Evolutionary conservation across 1,284 basidiomycete species (phyloP).

Genomic region (Anthracocystis setariae): DNA sequence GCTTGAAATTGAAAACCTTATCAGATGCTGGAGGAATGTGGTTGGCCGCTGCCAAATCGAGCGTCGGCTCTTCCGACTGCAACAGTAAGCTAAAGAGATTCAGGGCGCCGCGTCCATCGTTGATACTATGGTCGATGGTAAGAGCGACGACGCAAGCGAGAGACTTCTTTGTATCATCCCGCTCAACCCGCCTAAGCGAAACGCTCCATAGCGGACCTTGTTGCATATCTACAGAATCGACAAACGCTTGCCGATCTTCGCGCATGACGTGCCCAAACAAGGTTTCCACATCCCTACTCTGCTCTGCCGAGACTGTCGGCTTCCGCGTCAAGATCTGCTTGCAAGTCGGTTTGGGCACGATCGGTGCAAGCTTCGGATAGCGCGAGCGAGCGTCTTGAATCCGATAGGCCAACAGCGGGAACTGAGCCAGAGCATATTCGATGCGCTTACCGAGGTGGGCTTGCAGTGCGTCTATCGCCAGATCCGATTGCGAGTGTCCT

Average conservation of each 20-base stretch:
- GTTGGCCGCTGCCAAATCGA: background rate
- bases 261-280: slow-evolving; percentile 4
- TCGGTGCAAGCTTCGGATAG: slow-evolving; percentile 11
- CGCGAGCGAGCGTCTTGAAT: slow-evolving; percentile 10
- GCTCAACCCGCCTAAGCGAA: background rate
- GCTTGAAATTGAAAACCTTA: slow-evolving; percentile 29
- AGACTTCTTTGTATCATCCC: background rate
- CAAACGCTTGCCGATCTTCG: slow-evolving; percentile 2
- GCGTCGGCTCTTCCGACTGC: background rate
- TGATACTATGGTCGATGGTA: slow-evolving; percentile 32
- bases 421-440: slow-evolving; percentile 4
- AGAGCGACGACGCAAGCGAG: slow-evolving; percentile 13
- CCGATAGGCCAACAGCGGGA: slow-evolving; percentile 20
- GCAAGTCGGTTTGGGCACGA: slow-evolving; percentile 10
- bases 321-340: slow-evolving; percentile 17
- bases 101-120: slow-evolving; percentile 31
- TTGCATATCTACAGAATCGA: slow-evolving; percentile 1
- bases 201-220: slow-evolving; percentile 25
- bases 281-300: background rate
- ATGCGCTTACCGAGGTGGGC: slow-evolving; percentile 11
- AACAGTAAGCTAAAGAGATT: slow-evolving; percentile 27
- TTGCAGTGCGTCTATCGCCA: slow-evolving; percentile 3
- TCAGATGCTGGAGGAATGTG: slow-evolving; percentile 23
- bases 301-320: background rate
- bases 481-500: background rate